Percentiles rank a stretch among this genome's conserved stretches.
Conservation (phyloP, 2,329 filamentous ascomycete genomes). For the Neurospora sp. region DNA sequence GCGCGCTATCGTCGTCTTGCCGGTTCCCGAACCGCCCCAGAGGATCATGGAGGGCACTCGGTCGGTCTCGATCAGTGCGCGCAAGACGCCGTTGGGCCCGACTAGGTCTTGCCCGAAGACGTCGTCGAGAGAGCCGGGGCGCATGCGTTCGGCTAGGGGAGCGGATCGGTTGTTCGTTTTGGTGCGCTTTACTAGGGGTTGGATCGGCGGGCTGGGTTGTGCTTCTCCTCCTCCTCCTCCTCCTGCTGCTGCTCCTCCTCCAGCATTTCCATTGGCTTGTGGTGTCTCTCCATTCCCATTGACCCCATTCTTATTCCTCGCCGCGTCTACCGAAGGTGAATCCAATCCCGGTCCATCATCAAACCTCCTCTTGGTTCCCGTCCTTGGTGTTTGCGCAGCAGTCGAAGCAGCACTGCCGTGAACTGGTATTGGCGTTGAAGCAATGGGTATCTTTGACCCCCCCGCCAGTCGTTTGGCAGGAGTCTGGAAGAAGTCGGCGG, state of each 20-base stretch:
- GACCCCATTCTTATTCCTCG: constrained; percentile 9
- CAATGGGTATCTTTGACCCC: constrained; percentile 22
- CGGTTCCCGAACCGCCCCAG: constrained; percentile 75
- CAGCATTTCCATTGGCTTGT: constrained; percentile 5
- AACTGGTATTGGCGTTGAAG: constrained; percentile 18
- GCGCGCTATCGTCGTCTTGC: constrained; percentile 85
- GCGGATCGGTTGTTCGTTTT: constrained; percentile 59
- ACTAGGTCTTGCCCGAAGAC: constrained; percentile 90
- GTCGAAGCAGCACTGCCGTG: neutral
- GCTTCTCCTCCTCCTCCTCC: constrained; percentile 16
- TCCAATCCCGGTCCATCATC: constrained; percentile 41
- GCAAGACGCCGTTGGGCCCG: constrained; percentile 71
- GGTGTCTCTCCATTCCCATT: neutral
- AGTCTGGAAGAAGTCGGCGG: constrained; percentile 53
- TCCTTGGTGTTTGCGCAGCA: constrained; percentile 15
- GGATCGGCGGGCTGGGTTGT: constrained; percentile 9
- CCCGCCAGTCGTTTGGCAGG: constrained; percentile 47
- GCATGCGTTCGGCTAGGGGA: constrained; percentile 89
- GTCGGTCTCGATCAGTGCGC: constrained; percentile 76
- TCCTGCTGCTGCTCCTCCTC: neutral
- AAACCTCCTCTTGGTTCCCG: constrained; percentile 40
- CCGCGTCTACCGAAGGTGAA: neutral
- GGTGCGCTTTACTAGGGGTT: constrained; percentile 49
- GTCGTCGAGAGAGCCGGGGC: constrained; percentile 72
- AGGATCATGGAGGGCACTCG: constrained; percentile 90